A percentile compares a stretch with the other conserved stretches of the same genome.
These are phyloP conservation scores for Lomentospora prolificans DNA, from an alignment of 2,329 filamentous ascomycete species.

Conservation along the genomic window DNA sequence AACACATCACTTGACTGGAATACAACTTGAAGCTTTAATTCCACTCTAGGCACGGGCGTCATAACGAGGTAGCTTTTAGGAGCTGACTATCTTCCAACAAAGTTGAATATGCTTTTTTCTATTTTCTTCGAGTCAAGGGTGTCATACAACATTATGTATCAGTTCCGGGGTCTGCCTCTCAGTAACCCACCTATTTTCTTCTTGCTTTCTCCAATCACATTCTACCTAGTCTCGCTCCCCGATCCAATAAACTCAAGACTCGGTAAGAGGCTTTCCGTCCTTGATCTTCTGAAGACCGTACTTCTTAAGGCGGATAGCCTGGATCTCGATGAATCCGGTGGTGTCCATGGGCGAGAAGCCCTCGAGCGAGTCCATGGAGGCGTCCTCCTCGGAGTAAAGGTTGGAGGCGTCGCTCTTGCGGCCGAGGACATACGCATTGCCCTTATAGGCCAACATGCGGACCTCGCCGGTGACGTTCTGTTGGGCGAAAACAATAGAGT, in stretches of 20 bases:
- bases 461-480: slow-evolving; percentile 24
- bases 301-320: slow-evolving; percentile 55
- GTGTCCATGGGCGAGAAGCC: slow-evolving; percentile 31
- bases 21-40: too few species aligned
- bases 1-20: too few species aligned
- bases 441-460: slow-evolving; percentile 34
- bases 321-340: slow-evolving; percentile 53
- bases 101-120: too few species aligned
- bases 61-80: too few species aligned
- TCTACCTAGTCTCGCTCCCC: too few species aligned
- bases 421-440: slow-evolving; percentile 33
- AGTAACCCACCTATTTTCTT: neutral
- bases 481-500: neutral
- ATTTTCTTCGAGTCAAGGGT: neutral
- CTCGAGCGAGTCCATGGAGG: slow-evolving; percentile 39
- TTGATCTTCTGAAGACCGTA: slow-evolving; percentile 22
- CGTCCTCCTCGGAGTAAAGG: slow-evolving; percentile 38
- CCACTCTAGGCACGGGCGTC: too few species aligned
- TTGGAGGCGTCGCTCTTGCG: slow-evolving; percentile 35
- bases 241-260: too few species aligned
- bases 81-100: too few species aligned
- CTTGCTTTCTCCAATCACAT: too few species aligned
- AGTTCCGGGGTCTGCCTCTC: neutral
- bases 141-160: neutral
- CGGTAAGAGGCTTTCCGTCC: slow-evolving; percentile 22